Percentiles rank a stretch among this genome's conserved stretches.
These are phyloP conservation scores for Alternaria triticina DNA, from an alignment of 2,329 filamentous ascomycete genomes.

Conservation along the genomic window DNA sequence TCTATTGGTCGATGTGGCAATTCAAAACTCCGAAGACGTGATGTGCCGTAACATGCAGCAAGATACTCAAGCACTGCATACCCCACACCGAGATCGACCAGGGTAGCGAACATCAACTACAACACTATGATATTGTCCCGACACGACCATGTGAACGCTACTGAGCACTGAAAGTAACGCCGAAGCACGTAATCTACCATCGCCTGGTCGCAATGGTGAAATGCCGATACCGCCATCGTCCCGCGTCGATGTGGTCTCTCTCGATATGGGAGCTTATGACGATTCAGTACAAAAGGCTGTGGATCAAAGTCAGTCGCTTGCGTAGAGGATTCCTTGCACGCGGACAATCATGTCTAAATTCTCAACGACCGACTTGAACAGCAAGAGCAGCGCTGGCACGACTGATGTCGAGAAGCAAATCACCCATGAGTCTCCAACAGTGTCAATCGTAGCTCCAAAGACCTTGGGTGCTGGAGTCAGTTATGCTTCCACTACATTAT, in stretches of 20 bases:
- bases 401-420: conserved; percentile 25
- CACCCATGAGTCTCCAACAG: conserved; percentile 2
- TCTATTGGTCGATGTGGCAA: neutral
- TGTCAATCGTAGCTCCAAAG: conserved; percentile 6
- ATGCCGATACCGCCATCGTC: neutral
- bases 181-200: conserved; percentile 2
- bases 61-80: neutral
- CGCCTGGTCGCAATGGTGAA: neutral
- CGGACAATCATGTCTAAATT: neutral
- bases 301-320: neutral
- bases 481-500: neutral
- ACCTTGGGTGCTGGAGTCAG: conserved; percentile 22
- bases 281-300: neutral
- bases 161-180: neutral
- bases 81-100: neutral
- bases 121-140: neutral
- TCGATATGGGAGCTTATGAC: neutral
- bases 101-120: neutral
- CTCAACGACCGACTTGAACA: conserved; percentile 1
- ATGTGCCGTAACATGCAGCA: neutral
- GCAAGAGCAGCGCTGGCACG: conserved; percentile 5
- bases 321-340: neutral
- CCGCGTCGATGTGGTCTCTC: neutral
- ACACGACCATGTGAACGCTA: neutral
- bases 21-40: neutral